phyloP scores from a whole-genome alignment of 345 rosid genomes.

The Eucalyptus grandis region DNA sequence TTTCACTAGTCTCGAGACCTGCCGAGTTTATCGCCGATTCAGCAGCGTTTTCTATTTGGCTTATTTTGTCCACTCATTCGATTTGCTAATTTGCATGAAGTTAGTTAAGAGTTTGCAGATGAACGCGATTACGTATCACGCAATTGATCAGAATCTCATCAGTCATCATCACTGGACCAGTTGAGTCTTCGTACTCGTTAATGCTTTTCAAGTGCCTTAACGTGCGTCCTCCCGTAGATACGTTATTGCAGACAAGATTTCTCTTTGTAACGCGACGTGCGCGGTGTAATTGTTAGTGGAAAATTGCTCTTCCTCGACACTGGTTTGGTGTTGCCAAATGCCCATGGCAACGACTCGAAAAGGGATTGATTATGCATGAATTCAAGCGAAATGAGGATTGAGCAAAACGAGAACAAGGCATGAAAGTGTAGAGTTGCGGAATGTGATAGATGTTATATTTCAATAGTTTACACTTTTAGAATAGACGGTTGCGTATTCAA shows the following conservation, averaged over 20 bases:
- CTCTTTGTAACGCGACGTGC: neutral
- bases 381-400: neutral
- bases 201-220: neutral
- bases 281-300: neutral
- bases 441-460: rapidly evolving
- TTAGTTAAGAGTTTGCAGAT: neutral
- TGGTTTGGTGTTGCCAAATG: neutral
- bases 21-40: neutral
- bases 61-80: neutral
- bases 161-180: neutral
- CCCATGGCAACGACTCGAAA: neutral
- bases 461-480: neutral
- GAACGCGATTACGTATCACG: neutral
- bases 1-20: neutral
- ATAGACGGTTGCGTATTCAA: rapidly evolving
- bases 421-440: neutral
- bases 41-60: neutral
- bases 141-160: neutral
- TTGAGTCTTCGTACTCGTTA: neutral
- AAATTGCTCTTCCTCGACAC: neutral
- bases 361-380: neutral
- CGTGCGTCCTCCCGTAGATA: neutral
- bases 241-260: neutral
- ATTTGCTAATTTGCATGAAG: neutral
- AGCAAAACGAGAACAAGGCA: neutral